Percentiles rank a stretch among this genome's conserved stretches.
Conservation (phyloP, 176 grass and related monocot genomes). For the Zoysia japonica region DNA sequence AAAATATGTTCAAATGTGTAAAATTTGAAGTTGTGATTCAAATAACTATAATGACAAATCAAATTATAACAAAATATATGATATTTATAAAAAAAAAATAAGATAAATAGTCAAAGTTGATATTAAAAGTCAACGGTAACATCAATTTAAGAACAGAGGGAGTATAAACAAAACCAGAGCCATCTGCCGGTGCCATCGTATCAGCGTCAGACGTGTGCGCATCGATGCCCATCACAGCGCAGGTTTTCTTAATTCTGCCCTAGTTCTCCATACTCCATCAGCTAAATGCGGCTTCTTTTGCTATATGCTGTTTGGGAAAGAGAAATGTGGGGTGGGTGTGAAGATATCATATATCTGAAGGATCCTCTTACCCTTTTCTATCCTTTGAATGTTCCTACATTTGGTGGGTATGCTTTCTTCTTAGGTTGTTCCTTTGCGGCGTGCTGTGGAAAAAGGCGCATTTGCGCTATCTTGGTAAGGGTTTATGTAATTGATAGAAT, state of each 20-base stretch:
- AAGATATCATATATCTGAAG: not conserved
- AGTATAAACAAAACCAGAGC: slow-evolving; percentile 5
- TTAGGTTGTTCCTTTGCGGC: not conserved
- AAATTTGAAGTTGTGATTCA: no score
- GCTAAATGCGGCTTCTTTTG: slow-evolving; percentile 15
- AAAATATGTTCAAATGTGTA: no score
- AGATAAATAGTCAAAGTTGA: no score
- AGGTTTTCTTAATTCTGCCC: slow-evolving; percentile 18
- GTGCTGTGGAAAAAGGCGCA: not conserved
- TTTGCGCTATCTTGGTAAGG: not conserved
- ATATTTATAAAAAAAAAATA: no score
- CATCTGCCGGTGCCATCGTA: slow-evolving; percentile 13
- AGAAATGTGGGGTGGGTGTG: not conserved
- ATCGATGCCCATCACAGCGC: slow-evolving; percentile 9
- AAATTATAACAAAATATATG: no score
- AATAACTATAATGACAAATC: no score
- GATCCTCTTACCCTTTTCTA: not conserved
- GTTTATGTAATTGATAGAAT: not conserved
- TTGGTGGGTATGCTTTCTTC: not conserved
- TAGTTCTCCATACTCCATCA: not conserved
- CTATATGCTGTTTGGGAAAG: not conserved
- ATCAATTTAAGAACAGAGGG: no score
- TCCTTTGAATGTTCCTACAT: not conserved
- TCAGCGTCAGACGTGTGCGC: slow-evolving; percentile 14
- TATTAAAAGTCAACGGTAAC: no score